Evolutionary conservation across 1,139 yeast species (phyloP).

Genomic region (Protomyces macrosporus): DNA sequence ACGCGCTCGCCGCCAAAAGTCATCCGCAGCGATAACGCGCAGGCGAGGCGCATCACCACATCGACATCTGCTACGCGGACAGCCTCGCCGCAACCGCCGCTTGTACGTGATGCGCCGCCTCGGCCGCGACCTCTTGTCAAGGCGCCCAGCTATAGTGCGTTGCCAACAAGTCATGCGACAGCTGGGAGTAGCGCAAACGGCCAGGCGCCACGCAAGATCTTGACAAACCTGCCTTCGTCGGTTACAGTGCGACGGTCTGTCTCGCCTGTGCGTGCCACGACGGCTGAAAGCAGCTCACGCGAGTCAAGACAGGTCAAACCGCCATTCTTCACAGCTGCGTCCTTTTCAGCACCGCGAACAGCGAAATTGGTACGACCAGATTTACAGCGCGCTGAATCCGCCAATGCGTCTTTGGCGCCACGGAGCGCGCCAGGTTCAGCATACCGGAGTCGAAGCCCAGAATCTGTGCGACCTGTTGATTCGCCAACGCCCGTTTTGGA

Average conservation of each 20-base stretch:
- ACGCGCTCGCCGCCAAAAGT: neutral
- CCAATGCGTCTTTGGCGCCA: neutral
- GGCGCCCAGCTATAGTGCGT: neutral
- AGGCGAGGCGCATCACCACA: no score
- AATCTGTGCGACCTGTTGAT: neutral
- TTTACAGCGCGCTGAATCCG: slow-evolving; percentile 7
- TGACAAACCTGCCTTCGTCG: slow-evolving; percentile 4
- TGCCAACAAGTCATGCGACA: neutral
- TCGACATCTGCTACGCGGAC: no score
- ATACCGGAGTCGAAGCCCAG: neutral
- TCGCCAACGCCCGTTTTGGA: neutral
- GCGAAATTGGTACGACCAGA: neutral
- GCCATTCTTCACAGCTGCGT: slow-evolving; percentile 14
- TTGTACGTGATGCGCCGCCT: neutral
- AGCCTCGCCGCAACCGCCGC: neutral
- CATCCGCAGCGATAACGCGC: neutral
- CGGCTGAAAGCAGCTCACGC: neutral
- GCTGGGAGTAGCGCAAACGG: neutral
- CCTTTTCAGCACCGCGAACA: slow-evolving; percentile 3
- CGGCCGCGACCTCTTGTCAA: neutral
- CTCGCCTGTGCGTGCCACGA: slow-evolving; percentile 8
- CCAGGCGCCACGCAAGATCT: neutral
- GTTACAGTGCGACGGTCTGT: slow-evolving; percentile 15
- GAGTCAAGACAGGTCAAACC: slow-evolving; percentile 12
- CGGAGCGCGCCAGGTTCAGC: neutral